phyloP scores from a whole-genome alignment of 805 yeast genomes.

The Lipomyces lipofer region DNA sequence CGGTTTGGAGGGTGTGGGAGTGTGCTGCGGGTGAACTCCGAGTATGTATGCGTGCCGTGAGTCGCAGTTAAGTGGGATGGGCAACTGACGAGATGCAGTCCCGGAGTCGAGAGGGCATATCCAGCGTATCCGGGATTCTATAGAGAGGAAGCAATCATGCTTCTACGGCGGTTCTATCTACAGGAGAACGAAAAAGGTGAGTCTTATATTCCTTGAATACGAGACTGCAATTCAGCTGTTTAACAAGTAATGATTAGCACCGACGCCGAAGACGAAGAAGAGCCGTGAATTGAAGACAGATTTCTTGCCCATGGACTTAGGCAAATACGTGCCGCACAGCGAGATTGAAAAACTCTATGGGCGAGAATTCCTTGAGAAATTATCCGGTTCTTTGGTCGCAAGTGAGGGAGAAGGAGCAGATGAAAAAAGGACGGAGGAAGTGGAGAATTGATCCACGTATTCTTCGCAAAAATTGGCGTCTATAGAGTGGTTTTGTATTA shows the following conservation, averaged over 20 bases:
- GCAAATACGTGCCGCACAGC: slow-evolving; percentile 18
- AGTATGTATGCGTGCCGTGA: slow-evolving; percentile 35
- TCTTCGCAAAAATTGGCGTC: too few species aligned
- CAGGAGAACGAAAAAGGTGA: slow-evolving; percentile 66
- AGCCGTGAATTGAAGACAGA: slow-evolving; percentile 51
- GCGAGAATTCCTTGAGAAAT: slow-evolving; percentile 12
- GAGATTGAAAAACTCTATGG: slow-evolving; percentile 40
- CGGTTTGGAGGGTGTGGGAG: slow-evolving; percentile 97
- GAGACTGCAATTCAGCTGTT: not conserved
- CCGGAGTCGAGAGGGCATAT: slow-evolving; percentile 25
- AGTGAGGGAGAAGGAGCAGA: too few species aligned
- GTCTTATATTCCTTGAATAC: not conserved
- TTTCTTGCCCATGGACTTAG: slow-evolving; percentile 37
- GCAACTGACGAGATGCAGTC: slow-evolving; percentile 2
- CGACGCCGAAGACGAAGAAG: slow-evolving; percentile 72
- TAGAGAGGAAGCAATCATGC: slow-evolving; percentile 77
- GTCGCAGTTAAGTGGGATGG: not conserved
- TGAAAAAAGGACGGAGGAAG: too few species aligned
- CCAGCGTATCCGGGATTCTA: slow-evolving; percentile 72
- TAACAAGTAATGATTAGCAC: slow-evolving; percentile 50
- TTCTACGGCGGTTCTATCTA: slow-evolving; percentile 80
- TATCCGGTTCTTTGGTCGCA: too few species aligned
- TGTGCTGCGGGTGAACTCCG: slow-evolving; percentile 61
- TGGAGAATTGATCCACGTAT: too few species aligned
- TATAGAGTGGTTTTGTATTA: too few species aligned